phyloP scores from a whole-genome alignment of 2,329 filamentous ascomycete species.

The Tolypocladium capitatum region DNA sequence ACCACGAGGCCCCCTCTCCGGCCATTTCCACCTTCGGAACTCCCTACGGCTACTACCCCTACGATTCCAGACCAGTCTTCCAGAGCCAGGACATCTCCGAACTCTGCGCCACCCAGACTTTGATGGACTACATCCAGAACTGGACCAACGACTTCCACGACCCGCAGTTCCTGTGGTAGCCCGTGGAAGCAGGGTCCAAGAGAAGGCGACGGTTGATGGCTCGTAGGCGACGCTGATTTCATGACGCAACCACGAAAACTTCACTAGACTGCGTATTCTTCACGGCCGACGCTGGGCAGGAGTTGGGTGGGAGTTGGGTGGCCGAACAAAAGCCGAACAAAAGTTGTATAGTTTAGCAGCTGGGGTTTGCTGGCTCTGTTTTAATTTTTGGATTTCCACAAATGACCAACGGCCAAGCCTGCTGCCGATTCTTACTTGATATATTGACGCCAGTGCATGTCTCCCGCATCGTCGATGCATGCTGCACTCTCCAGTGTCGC shows the following conservation, averaged over 20 bases:
- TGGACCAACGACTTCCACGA: constrained; percentile 20
- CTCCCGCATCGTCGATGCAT: background rate
- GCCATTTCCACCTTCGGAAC: constrained; percentile 23
- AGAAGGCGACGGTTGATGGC: background rate
- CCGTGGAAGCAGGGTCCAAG: background rate
- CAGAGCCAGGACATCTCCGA: constrained; percentile 14
- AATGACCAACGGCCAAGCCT: background rate
- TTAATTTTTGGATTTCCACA: background rate
- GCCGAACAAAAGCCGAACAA: too few relatives aligned
- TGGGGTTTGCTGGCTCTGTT: background rate
- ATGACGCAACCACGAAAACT: constrained; percentile 16
- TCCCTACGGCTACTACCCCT: constrained; percentile 25
- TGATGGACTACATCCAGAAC: constrained; percentile 13
- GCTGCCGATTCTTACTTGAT: too few relatives aligned
- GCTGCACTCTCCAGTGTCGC: background rate
- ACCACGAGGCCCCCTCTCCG: constrained; percentile 7
- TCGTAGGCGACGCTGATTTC: constrained; percentile 5
- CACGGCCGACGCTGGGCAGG: background rate
- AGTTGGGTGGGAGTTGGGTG: too few relatives aligned
- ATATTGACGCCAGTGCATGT: background rate
- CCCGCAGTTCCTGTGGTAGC: constrained; percentile 18
- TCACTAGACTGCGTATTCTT: background rate
- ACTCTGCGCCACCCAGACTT: constrained; percentile 10
- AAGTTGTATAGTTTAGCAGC: background rate
- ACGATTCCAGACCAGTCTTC: constrained; percentile 15